Percentiles rank a stretch among this genome's conserved stretches.
These are phyloP conservation scores for Tylopilus orsonianus DNA, from an alignment of 1,284 basidiomycete species.

Conservation along the genomic window DNA sequence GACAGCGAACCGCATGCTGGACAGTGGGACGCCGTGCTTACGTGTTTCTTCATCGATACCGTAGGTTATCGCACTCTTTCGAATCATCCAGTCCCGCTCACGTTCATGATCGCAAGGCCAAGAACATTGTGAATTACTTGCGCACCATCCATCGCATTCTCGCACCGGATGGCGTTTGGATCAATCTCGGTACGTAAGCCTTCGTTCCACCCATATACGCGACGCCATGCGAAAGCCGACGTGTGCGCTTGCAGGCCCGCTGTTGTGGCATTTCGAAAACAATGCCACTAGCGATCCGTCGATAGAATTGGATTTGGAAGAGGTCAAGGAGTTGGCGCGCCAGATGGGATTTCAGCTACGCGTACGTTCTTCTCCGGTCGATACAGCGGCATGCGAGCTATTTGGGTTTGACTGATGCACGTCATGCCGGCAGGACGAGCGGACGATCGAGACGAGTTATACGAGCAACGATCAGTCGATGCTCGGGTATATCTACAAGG, in stretches of 20 bases:
- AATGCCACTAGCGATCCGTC: constrained; percentile 77
- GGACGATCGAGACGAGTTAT: constrained; percentile 81
- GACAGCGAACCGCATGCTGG: constrained; percentile 66
- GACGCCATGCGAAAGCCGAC: neutral
- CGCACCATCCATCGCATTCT: constrained; percentile 80
- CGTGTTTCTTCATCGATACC: constrained; percentile 98
- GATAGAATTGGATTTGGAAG: constrained; percentile 87
- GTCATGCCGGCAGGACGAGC: constrained; percentile 48
- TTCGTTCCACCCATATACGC: neutral
- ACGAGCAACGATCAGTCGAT: constrained; percentile 82
- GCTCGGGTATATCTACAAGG: constrained; percentile 86
- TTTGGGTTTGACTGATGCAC: constrained; percentile 6
- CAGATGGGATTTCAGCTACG: constrained; percentile 83
- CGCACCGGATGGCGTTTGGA: constrained; percentile 85
- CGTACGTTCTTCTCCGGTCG: constrained; percentile 42
- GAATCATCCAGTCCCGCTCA: neutral
- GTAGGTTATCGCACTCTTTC: constrained; percentile 28
- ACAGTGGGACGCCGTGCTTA: constrained; percentile 87
- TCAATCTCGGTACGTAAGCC: constrained; percentile 68
- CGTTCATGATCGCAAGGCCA: constrained; percentile 55
- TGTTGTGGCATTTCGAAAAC: constrained; percentile 97
- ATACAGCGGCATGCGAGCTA: too few relatives aligned
- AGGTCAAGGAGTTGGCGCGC: constrained; percentile 76
- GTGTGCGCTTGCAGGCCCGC: constrained; percentile 75
- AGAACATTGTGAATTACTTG: constrained; percentile 90